Evolutionary conservation across 139 green algal genomes (phyloP).

Genomic region (Coccomyxa sp.): DNA sequence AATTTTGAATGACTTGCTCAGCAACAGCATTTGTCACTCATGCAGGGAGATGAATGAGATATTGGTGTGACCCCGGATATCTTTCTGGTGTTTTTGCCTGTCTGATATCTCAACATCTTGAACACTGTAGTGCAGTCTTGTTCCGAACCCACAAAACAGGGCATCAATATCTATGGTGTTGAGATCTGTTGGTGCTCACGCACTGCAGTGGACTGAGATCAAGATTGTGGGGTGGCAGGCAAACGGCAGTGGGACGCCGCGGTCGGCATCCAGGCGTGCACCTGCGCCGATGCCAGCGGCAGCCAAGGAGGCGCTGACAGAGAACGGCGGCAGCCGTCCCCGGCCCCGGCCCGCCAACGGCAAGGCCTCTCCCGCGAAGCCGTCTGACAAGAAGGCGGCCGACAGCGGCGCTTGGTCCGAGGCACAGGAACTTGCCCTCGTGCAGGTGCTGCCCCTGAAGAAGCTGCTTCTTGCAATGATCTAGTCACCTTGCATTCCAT

Average conservation of each 20-base stretch:
- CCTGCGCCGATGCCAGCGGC: slow-evolving; percentile 5
- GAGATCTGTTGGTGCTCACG: neutral
- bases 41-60: too few relatives aligned
- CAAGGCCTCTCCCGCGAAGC: neutral
- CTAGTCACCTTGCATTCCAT: neutral
- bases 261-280: neutral
- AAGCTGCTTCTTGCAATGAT: slow-evolving; percentile 21
- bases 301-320: neutral
- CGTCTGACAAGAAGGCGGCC: neutral
- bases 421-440: slow-evolving; percentile 79
- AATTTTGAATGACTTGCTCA: neutral
- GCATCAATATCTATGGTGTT: neutral
- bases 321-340: neutral
- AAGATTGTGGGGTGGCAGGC: neutral
- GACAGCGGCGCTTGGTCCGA: slow-evolving; percentile 54
- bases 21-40: neutral
- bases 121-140: neutral
- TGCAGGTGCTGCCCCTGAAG: slow-evolving; percentile 79
- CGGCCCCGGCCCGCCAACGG: neutral
- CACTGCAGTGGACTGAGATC: neutral
- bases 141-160: neutral
- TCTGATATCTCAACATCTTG: neutral
- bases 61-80: neutral
- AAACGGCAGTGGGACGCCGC: neutral
- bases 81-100: neutral